A percentile compares a stretch with the other conserved stretches of the same genome.
These are phyloP conservation scores for Agrocybe praecox DNA, from an alignment of 768 basidiomycete genomes.

Conservation along the genomic window DNA sequence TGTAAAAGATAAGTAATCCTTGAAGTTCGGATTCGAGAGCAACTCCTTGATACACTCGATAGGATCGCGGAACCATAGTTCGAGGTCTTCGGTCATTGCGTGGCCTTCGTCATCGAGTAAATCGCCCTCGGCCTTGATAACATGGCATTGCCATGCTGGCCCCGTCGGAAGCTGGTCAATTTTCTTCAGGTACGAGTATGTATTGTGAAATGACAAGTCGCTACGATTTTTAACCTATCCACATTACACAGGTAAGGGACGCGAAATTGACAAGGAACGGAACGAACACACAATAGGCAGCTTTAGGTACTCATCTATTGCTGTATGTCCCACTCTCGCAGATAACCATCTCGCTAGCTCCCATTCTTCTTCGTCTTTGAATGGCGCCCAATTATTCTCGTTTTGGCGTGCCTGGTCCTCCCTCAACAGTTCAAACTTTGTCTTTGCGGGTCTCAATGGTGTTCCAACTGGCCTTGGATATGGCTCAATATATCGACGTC, in stretches of 20 bases:
- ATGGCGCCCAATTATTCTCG: constrained; percentile 24
- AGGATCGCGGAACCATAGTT: constrained; percentile 24
- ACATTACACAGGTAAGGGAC: background rate
- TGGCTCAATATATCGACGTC: no score
- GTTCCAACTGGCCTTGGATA: no score
- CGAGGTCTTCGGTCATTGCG: constrained; percentile 2
- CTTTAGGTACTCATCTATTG: constrained; percentile 33
- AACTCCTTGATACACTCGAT: constrained; percentile 26
- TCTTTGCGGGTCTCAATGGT: background rate
- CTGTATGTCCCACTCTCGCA: constrained; percentile 24
- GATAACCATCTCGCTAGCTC: constrained; percentile 34
- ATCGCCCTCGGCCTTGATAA: constrained; percentile 18
- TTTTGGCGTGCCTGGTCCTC: background rate
- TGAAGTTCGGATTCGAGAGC: constrained; percentile 32
- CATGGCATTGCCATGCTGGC: constrained; percentile 22
- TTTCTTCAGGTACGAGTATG: constrained; percentile 19
- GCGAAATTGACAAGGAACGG: background rate
- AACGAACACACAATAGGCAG: constrained; percentile 24
- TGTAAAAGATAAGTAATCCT: constrained; percentile 24
- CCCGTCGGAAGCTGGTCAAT: constrained; percentile 28
- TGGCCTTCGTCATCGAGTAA: background rate
- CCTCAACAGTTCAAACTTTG: background rate
- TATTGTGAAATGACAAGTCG: constrained; percentile 26
- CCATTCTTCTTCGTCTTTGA: constrained; percentile 32
- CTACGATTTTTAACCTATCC: constrained; percentile 18